Evolutionary conservation across 768 basidiomycete species (phyloP), one percentile per base, ranked within the genome.

Genomic region (Suillus americanus): DNA sequence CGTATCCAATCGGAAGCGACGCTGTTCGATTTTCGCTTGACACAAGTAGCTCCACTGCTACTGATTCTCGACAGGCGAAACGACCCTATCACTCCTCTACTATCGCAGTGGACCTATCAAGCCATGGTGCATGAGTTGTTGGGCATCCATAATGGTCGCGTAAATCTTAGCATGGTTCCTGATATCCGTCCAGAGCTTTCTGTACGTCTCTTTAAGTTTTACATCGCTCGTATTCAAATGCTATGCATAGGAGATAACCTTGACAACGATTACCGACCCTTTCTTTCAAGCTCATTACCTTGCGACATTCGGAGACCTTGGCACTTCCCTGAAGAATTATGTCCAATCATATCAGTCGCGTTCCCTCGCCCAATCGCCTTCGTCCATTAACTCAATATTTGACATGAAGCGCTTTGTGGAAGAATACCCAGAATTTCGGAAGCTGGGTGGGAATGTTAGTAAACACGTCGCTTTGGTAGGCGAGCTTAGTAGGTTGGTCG

Each of bases 31-130:
- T 99, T 99, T 75, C 86, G 95, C 55, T 82, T 88, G 45, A 94
- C 92, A 2, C 93, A 95, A 75, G 88, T 94, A 9, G 85, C 94
- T 2, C 97, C 97, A 8, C 73, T 99, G 51, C 80, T 99, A 40
- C 83, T 99, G 60, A 93, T 99, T 67, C 83, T 99, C 62, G 97
- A 99, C 78, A 86, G 97, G 66, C 83, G 97, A 67, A 98, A 97
- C 76, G 97, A 99, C 72, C 97, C 97, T 3, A 94, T 99, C 6
- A 99, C 97, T 0, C 97, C 97, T 5, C 79, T 99, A 43, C 82
- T 99, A 37, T 94, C 94, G 3, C 97, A 98, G 77, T 99, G 97
- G 97, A 99, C 97, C 30, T 99, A 99, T 78, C 97, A 99, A 75
- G 97, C 97, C 1, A 98, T 99, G 96, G 97, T 99, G 0, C 97